Base-by-base conservation (phyloP, 2,329 filamentous ascomycete species). In the Xylaria sp. region DNA sequence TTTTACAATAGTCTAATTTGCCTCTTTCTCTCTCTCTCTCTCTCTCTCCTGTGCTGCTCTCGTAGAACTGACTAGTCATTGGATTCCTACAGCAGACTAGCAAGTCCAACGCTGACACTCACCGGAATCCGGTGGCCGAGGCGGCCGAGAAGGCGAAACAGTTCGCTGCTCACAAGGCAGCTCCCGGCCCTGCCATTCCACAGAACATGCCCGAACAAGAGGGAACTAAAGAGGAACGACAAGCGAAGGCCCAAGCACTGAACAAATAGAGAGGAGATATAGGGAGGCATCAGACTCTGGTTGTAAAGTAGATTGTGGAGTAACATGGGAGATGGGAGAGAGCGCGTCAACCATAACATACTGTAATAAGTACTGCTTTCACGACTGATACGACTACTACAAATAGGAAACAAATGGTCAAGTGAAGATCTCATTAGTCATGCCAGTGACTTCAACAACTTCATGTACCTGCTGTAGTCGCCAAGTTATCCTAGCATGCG, bases 181-280 rank as follows among this genome's bases (percentile, higher is more conserved):
- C 86, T 60, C 88, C 88, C 13, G 89, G 89, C 40, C 89, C 89
- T 18, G 88, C 82, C 32, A 74, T 89, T 29, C 82, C 86, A 21
- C 79, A 87, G 70, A 82, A 85, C 69, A 84, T 89, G 81, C 84
- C 84, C 18, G 80, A 85, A 60, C 78, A 86, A 78, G 87, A 90
- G 81, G 89, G 88, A 18, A 88, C 86, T 67, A 91, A 91, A 80
- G 90, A 92, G 78, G 91, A 93, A 75, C 86, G 91, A 63, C 82
- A 85, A 75, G 88, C 86, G 13, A 90, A 88, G 78, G 89, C 88
- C 69, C 82, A 89, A 78, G 88, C 87, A 75, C 75, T 93, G 79
- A 93, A 93, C 83, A 88, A 91, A 77, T 81, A 79, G 27, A 37
- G 23, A 37, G 18, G n/a, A 4, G 32, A 32, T 23, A 23, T 25